Evolutionary conservation across 108 stramenopile genomes (phyloP), one percentile per base, ranked within the genome.

Genomic region (Nitzschia sp.): DNA sequence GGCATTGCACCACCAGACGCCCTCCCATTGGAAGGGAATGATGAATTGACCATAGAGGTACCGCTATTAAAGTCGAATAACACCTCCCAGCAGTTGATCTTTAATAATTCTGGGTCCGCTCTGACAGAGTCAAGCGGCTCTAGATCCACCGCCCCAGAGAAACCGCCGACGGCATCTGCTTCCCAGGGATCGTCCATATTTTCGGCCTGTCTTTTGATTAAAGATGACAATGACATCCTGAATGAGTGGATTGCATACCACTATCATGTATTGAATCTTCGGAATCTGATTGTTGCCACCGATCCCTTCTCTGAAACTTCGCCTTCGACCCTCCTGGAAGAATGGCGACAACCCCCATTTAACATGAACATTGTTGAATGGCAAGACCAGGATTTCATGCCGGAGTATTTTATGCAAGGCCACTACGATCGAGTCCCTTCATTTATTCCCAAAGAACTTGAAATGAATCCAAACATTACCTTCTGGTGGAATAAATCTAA

Each of bases 161-260:
- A n/a, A 42, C 38, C 38, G 13, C 38, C 38, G 13, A 13, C 38
- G 13, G 38, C 38, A 42, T 6, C 38, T 9, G 38, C n/a, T n/a
- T 42, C 38, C 38, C 13, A 42, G 38, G 38, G 13, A 53, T 53
- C 51, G 33, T 38, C n/a, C n/a, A 42, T 36, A 6, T 48, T 30
- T 17, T 46, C 63, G n/a, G 34, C 36, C 28, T 84, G 83, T 38
- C 54, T 81, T 4, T 54, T 84, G 28, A 71, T 73, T n/a, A 71
- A 72, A 42, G 83, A 84, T 46, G 83, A 79, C 59, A 65, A 80
- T 38, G 63, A 68, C 18, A 67, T 67, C 4, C 69, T 84, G 2
- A 30, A 58, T 24, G 83, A 84, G 70, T 84, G 83, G 83, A 77
- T 84, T 35, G 79, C 83, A 23, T 84, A 84, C 48, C 83, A 84